These are phyloP conservation scores for Ceriops zippeliana DNA, from an alignment of 345 rosid genomes.

Conservation along the genomic window DNA sequence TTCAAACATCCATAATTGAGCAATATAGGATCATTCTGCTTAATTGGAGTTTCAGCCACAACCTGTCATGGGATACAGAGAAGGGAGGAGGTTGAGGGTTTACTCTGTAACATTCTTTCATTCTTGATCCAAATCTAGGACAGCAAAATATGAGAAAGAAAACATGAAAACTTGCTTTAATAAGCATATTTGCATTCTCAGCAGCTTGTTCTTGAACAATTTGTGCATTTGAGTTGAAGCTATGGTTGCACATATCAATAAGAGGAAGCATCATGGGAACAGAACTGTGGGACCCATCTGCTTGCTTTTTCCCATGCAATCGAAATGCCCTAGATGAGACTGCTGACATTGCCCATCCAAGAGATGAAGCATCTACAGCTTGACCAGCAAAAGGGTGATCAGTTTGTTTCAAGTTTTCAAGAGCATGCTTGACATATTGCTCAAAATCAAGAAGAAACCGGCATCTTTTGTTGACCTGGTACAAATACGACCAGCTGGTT, in stretches of 20 bases:
- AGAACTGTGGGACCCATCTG: slow-evolving; percentile 37
- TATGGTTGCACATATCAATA: slow-evolving; percentile 94
- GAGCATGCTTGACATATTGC: slow-evolving; percentile 41
- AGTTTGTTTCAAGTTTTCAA: slow-evolving; percentile 36
- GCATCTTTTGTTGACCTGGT: slow-evolving; percentile 82
- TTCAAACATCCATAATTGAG: slow-evolving; percentile 75
- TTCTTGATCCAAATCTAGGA: not conserved
- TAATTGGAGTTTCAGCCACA: slow-evolving; percentile 60
- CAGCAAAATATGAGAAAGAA: not conserved
- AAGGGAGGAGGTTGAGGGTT: not conserved
- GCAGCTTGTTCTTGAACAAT: slow-evolving; percentile 69
- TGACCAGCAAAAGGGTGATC: slow-evolving; percentile 72
- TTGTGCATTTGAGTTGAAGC: slow-evolving; percentile 67
- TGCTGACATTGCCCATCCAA: slow-evolving; percentile 95
- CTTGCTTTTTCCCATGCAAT: slow-evolving; percentile 53
- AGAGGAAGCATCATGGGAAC: slow-evolving; percentile 95
- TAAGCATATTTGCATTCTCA: slow-evolving; percentile 40
- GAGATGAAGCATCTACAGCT: slow-evolving; percentile 72
- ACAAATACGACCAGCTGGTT: not conserved
- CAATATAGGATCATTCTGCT: slow-evolving; percentile 53
- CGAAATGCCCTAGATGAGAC: slow-evolving; percentile 89
- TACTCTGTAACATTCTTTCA: not conserved
- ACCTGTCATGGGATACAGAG: slow-evolving; percentile 42
- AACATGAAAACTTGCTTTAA: slow-evolving; percentile 45
- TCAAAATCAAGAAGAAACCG: slow-evolving; percentile 84